Conservation (phyloP, 1,139 yeast species). For the Lodderomyces parapsilosis region DNA sequence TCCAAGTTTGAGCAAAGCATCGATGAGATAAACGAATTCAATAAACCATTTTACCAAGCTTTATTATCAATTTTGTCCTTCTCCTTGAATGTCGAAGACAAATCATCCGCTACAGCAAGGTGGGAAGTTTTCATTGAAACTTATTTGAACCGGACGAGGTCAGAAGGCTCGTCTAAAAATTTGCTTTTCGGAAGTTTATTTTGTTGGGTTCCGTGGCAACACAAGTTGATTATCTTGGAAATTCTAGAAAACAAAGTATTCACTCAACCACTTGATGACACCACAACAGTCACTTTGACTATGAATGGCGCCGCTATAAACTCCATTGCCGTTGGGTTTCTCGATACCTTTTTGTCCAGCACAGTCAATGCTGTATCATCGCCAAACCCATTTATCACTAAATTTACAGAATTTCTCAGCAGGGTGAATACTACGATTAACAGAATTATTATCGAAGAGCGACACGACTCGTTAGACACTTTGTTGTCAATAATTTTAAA, state of each 20-base stretch:
- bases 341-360: slow-evolving; percentile 38
- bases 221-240: slow-evolving; percentile 27
- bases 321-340: slow-evolving; percentile 36
- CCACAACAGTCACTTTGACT: not conserved
- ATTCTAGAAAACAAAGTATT: slow-evolving; percentile 27
- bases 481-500: slow-evolving; percentile 48
- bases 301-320: slow-evolving; percentile 12
- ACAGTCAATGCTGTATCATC: slow-evolving; percentile 23
- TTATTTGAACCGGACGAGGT: slow-evolving; percentile 45
- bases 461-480: slow-evolving; percentile 13
- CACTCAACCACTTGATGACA: not conserved
- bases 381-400: slow-evolving; percentile 19
- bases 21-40: slow-evolving; percentile 46
- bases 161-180: not conserved
- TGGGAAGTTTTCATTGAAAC: slow-evolving; percentile 31
- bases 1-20: slow-evolving; percentile 22
- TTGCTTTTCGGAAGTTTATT: slow-evolving; percentile 40
- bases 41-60: slow-evolving; percentile 52
- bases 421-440: slow-evolving; percentile 19
- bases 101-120: slow-evolving; percentile 5
- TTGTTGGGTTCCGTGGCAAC: slow-evolving; percentile 29
- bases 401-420: slow-evolving; percentile 19
- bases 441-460: slow-evolving; percentile 3
- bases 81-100: slow-evolving; percentile 1
- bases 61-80: slow-evolving; percentile 24